Base-by-base conservation (phyloP, 106 monocot genomes). In the Acorus gramineus region DNA sequence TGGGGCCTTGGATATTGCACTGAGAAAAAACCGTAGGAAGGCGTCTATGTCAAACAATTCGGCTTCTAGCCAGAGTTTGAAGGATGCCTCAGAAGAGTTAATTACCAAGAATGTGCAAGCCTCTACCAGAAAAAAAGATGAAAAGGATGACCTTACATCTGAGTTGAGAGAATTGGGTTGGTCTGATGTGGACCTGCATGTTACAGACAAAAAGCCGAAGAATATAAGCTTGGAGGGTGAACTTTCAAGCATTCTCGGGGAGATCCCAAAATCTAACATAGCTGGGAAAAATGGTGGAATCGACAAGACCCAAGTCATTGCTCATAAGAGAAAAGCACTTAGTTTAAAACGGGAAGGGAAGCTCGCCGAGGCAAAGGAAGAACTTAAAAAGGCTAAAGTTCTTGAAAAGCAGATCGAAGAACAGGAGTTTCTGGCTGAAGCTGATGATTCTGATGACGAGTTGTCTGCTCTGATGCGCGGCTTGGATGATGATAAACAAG, bases 291-390 rank as follows among this genome's bases (percentile, higher is more conserved):
- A 58, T 56, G 61, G 70, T 61, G 59, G 67, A 44, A 68, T 81
- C 42, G 91, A 98, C 66, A 98, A 83, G 53, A 71, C 77, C 2
- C 77, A 84, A 73, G 88, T 98, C 48, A 61, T 78, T 71, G 87
- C 88, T 67, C 77, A 72, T 51, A 98, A 98, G 77, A 92, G 68
- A 69, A 82, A 76, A 58, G 98, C 98, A 62, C 83, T 98, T 44
- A 47, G 70, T 42, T 63, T 92, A 9, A 98, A 98, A 60, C 75
- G 87, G 69, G 88, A 98, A 73, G 98, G 98, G 44, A 92, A 85
- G 62, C 83, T 98, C 66, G 72, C 77, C 68, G 98, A 98, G 77
- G 98, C 98, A 48, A 98, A 98, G 73, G 92, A 98, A 66, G 98
- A 98, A 73, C 69, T 98, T n/a, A 98, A 92, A 76, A 83, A 74